These are phyloP conservation scores for Polyplosphaeria fusca DNA, from an alignment of 495 filamentous ascomycete genomes.

Conservation along the genomic window DNA sequence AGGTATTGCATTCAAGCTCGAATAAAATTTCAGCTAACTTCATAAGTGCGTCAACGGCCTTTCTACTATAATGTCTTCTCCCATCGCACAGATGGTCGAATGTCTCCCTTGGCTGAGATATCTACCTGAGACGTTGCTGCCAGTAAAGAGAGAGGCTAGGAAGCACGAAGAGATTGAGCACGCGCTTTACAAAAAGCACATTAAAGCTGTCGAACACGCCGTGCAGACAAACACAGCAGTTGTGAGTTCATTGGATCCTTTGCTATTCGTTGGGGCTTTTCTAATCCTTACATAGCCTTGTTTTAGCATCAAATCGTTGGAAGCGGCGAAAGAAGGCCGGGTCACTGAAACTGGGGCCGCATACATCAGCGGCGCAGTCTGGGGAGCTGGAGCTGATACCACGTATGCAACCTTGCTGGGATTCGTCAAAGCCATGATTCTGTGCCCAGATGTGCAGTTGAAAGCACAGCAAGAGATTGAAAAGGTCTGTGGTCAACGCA, in stretches of 20 bases:
- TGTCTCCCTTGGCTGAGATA: conserved; percentile 45
- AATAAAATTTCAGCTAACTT: too few relatives aligned
- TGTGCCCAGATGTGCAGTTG: conserved; percentile 25
- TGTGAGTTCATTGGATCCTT: too few relatives aligned
- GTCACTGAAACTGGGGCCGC: conserved; percentile 9
- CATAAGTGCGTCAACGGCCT: too few relatives aligned
- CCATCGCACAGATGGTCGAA: conserved; percentile 43
- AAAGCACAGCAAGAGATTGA: conserved; percentile 35
- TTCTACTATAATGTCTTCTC: too few relatives aligned
- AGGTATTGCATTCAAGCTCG: too few relatives aligned
- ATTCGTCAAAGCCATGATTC: conserved; percentile 34
- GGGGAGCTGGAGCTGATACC: conserved; percentile 28
- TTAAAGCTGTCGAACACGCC: too few relatives aligned
- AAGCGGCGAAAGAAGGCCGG: not conserved
- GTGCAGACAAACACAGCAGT: too few relatives aligned
- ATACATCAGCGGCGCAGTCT: conserved; percentile 15
- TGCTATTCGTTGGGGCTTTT: too few relatives aligned
- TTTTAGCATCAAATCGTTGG: conserved; percentile 9
- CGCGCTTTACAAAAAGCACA: conserved; percentile 42
- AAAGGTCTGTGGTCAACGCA: conserved; percentile 20
- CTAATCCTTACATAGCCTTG: conserved; percentile 1
- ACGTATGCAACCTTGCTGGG: conserved; percentile 27
- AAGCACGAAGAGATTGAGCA: conserved; percentile 37
- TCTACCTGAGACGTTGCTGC: conserved; percentile 46
- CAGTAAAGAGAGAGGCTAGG: conserved; percentile 34